Evolutionary conservation across 768 basidiomycete genomes (phyloP), one percentile per base, ranked within the genome.

Genomic region (Amanita brunnescens): DNA sequence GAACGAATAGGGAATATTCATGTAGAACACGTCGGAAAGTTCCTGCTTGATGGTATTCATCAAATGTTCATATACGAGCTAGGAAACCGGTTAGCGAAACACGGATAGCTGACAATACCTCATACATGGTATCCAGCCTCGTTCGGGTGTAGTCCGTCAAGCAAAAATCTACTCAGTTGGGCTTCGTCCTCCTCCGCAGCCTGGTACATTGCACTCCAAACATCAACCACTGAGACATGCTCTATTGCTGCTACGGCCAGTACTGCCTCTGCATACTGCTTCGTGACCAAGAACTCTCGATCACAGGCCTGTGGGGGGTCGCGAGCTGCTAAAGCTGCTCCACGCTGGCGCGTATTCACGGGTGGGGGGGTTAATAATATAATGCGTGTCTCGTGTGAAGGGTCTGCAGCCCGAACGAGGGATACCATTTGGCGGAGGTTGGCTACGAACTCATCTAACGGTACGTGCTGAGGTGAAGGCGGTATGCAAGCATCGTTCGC

Each of bases 321-420:
- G 40, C 78, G 73, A 14, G 70, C 64, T 23, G 67, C 68, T 39
- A 83, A 68, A 59, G 79, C 75, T 39, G 70, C 75, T 34, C 59
- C 61, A 58, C 87, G 72, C 54, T 80, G 79, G 57, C 74, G 58
- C 5, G 80, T 80, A 58, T 85, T 87, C 48, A 91, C 75, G 2
- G 93, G 93, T 3, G 92, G 89, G 10, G 93, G 88, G 12, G 87
- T 88, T 52, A 94, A 79, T 51, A 97, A 72, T 47, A 96, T 68
- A 58, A 95, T 76, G 49, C 76, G 75, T 41, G 91, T 94, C 67
- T 38, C 78, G 60, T 76, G 76, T 18, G 70, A 62, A 4, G 89
- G 91, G 13, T 70, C 64, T 0, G 86, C 77, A 2, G 78, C 77
- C 44, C 71, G 78, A 41, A 91, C 72, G 62, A 83, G 71, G 33